Evolutionary conservation across 2,329 filamentous ascomycete species (phyloP).

Genomic region (Verticillium dahliae): DNA sequence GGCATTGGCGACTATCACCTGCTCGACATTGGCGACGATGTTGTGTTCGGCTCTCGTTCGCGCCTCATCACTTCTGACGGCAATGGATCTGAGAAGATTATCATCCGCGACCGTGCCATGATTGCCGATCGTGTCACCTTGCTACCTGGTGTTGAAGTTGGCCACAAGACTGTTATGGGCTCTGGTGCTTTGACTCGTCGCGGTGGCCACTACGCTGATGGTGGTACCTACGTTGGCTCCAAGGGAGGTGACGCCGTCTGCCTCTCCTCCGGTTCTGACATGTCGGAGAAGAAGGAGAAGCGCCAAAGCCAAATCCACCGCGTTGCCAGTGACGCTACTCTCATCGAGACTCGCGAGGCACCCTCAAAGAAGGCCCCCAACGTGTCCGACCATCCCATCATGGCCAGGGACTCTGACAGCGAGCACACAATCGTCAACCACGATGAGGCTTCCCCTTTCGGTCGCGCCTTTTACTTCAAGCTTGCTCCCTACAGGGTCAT

Average conservation of each 20-base stretch:
- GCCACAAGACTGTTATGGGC: constrained; percentile 42
- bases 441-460: constrained; percentile 37
- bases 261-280: constrained; percentile 16
- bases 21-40: constrained; percentile 48
- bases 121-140: constrained; percentile 49
- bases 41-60: constrained; percentile 52
- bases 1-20: constrained; percentile 47
- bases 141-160: constrained; percentile 43
- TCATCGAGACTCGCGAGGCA: constrained; percentile 9
- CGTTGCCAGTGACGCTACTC: constrained; percentile 18
- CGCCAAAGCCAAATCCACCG: constrained; percentile 9
- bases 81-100: constrained; percentile 37
- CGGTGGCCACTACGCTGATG: constrained; percentile 33
- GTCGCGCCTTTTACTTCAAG: constrained; percentile 46
- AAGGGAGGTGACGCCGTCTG: constrained; percentile 44
- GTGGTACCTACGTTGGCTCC: constrained; percentile 45
- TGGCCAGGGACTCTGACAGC: neutral
- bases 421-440: constrained; percentile 1
- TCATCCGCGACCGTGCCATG: constrained; percentile 43
- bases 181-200: constrained; percentile 45
- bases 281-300: constrained; percentile 5
- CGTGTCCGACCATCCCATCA: neutral
- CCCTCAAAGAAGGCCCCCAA: constrained; percentile 1
- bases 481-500: constrained; percentile 44
- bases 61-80: constrained; percentile 48